phyloP scores from a whole-genome alignment of 2,329 filamentous ascomycete genomes.

The Epichloe coenophiala region DNA sequence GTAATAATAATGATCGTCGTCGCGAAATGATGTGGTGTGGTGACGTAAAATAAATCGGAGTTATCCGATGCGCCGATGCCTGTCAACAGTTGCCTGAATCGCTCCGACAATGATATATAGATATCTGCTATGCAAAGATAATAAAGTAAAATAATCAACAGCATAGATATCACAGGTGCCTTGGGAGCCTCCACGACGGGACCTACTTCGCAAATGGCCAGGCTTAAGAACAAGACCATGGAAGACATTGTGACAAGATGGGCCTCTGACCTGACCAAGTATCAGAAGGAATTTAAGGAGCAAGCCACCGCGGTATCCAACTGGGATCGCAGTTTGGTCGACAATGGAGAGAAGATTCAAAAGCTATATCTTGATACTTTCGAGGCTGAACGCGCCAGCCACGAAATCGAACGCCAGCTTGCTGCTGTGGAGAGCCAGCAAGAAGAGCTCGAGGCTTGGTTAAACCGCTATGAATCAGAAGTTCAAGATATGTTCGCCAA shows the following conservation, averaged over 20 bases:
- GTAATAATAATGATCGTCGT: too few relatives aligned
- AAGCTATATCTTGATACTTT: constrained; percentile 85
- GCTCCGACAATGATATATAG: too few relatives aligned
- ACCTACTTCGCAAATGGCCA: constrained; percentile 70
- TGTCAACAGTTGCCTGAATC: too few relatives aligned
- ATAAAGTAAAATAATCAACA: too few relatives aligned
- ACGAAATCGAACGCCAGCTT: constrained; percentile 87
- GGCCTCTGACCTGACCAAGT: constrained; percentile 89
- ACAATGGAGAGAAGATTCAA: constrained; percentile 90
- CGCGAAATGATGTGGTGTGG: too few relatives aligned
- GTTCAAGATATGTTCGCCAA: constrained; percentile 79
- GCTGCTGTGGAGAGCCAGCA: constrained; percentile 84
- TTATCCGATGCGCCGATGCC: too few relatives aligned
- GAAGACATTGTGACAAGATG: constrained; percentile 96
- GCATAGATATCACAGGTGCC: too few relatives aligned
- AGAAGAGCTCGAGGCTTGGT: constrained; percentile 73
- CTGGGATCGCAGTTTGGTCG: constrained; percentile 87
- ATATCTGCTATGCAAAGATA: too few relatives aligned
- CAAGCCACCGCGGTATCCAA: constrained; percentile 76
- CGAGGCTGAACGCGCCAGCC: constrained; percentile 83
- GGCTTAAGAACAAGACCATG: constrained; percentile 97
- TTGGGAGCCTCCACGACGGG: constrained; percentile 67
- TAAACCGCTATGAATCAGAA: constrained; percentile 83
- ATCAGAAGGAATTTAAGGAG: constrained; percentile 90
- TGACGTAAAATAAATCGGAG: too few relatives aligned